Evolutionary conservation across 768 basidiomycete genomes (phyloP), one percentile per base, ranked within the genome.

Genomic region (Leucogyrophana mollusca): DNA sequence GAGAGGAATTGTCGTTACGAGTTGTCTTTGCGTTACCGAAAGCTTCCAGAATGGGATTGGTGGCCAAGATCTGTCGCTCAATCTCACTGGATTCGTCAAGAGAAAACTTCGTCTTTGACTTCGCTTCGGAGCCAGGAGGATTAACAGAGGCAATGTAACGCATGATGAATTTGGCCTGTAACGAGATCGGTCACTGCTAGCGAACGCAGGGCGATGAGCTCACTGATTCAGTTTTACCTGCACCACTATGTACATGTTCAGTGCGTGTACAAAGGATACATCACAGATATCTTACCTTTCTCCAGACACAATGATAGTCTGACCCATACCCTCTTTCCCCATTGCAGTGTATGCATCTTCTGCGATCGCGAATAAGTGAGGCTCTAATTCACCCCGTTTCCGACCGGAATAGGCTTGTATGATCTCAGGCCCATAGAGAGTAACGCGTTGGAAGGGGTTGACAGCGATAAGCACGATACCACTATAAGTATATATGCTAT

Each of bases 21-120:
- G 96, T 97, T 24, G 96, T 99, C 72, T 99, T 99, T 18, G 96
- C 96, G 68, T 99, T 99, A 55, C 96, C 96, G 56, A 99, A 98
- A 0, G 96, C 90, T 69, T 99, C 96, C 52, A 99, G 85, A 58
- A 96, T 98, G 18, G 96, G 96, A 66, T 99, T 99, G n/a, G 95
- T 97, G 22, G 96, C 96, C 45, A 99, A 73, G 49, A 99, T 99
- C 67, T 98, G 96, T 40, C 86, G 83, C 65, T 99, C 96, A 53
- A 94, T 93, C 67, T 97, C 96, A 63, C 87, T 94, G 3, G 89
- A 88, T 53, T 87, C 92, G 59, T 89, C 93, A 40, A 89, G 66
- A 9, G 87, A 83, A 41, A 79, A 71, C 57, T 91, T 88, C 8
- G 84, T 80, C 62, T 77, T 88, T 4, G 73, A 62, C 66, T 84